These are phyloP conservation scores for Penicillium sp. DNA, from an alignment of 2,329 filamentous ascomycete genomes.

Conservation along the genomic window DNA sequence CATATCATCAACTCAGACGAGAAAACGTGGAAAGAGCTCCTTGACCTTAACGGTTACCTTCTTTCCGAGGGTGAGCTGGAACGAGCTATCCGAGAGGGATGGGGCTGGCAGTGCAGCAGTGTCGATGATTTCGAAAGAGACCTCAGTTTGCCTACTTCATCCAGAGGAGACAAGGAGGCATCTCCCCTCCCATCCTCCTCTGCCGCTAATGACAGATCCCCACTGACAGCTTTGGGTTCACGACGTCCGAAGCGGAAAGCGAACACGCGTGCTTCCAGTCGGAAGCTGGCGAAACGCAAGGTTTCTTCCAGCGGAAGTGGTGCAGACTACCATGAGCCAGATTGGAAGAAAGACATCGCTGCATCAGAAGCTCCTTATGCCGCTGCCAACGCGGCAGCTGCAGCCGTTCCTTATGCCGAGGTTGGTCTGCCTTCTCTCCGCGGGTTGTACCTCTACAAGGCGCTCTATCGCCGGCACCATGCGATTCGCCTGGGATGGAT, in stretches of 20 bases:
- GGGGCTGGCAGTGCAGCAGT: slow-evolving; percentile 90
- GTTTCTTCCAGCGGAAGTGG: slow-evolving; percentile 45
- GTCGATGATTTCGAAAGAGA: slow-evolving; percentile 74
- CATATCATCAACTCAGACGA: slow-evolving; percentile 88
- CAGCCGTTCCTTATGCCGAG: slow-evolving; percentile 75
- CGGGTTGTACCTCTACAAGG: slow-evolving; percentile 90
- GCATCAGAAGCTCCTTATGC: slow-evolving; percentile 77
- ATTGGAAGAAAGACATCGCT: slow-evolving; percentile 46
- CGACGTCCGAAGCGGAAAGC: slow-evolving; percentile 48
- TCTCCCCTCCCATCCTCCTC: slow-evolving; percentile 23
- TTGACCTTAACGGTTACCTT: slow-evolving; percentile 76
- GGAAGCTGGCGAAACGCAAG: slow-evolving; percentile 57
- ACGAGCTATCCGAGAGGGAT: slow-evolving; percentile 81
- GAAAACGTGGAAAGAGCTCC: slow-evolving; percentile 88
- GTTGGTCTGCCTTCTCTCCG: slow-evolving; percentile 73
- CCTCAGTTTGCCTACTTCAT: slow-evolving; percentile 54
- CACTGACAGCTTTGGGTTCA: slow-evolving; percentile 19
- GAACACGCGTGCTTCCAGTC: slow-evolving; percentile 41
- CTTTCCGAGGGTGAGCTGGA: slow-evolving; percentile 78
- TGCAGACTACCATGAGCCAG: slow-evolving; percentile 38
- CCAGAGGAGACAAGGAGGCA: slow-evolving; percentile 40
- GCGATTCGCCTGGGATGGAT: slow-evolving; percentile 93
- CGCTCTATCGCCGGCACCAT: slow-evolving; percentile 86
- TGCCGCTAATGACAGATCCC: slow-evolving; percentile 23
- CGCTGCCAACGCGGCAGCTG: slow-evolving; percentile 73